A percentile compares a stretch with the other conserved stretches of the same genome.
These are phyloP conservation scores for Williopsis jadinii DNA, from an alignment of 1,139 yeast species.

Conservation along the genomic window DNA sequence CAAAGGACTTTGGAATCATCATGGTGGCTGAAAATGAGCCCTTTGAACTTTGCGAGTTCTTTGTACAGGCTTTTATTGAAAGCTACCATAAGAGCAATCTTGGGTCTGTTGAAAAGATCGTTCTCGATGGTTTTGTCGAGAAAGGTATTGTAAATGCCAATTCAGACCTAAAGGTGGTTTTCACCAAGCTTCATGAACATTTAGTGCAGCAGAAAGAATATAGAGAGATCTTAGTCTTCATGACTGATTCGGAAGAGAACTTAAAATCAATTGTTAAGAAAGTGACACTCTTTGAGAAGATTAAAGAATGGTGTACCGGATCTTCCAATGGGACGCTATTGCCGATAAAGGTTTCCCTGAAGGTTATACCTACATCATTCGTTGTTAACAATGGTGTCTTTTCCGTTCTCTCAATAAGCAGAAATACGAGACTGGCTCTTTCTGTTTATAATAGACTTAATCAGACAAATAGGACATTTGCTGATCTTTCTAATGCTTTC, in stretches of 20 bases:
- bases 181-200: conserved; percentile 1
- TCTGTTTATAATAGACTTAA: conserved; percentile 60
- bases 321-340: conserved; percentile 36
- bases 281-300: conserved; percentile 41
- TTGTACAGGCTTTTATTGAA: conserved; percentile 35
- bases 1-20: conserved; percentile 48
- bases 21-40: conserved; percentile 33
- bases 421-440: conserved; percentile 46
- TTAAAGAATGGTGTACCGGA: conserved; percentile 38
- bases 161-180: not conserved
- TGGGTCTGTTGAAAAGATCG: conserved; percentile 29
- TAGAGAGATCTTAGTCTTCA: conserved; percentile 23
- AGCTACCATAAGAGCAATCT: conserved; percentile 42
- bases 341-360: conserved; percentile 41
- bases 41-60: conserved; percentile 25
- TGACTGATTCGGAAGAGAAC: conserved; percentile 23
- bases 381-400: conserved; percentile 40
- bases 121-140: conserved; percentile 1
- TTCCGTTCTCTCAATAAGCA: conserved; percentile 42
- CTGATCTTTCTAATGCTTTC: conserved; percentile 26
- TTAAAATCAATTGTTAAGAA: conserved; percentile 42
- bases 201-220: conserved; percentile 3
- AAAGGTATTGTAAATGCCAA: conserved; percentile 1
- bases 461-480: conserved; percentile 22
- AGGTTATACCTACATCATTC: conserved; percentile 49